Percentiles rank a stretch among this genome's conserved stretches.
phyloP scores from a whole-genome alignment of 495 filamentous ascomycete species.

The Clohesyomyces aquaticus region DNA sequence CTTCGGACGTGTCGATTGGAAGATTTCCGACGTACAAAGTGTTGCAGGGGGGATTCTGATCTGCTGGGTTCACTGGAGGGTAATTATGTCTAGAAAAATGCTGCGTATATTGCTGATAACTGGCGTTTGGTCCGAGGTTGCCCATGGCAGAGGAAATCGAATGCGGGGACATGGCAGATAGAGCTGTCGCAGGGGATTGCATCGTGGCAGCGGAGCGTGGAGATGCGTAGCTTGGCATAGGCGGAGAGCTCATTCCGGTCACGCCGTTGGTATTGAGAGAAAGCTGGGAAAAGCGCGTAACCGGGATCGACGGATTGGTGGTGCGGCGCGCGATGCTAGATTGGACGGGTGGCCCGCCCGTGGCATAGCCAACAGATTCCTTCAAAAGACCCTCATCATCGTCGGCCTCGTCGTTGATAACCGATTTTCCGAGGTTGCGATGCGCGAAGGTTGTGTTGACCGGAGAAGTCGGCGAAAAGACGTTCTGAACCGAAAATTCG shows the following conservation, averaged over 20 bases:
- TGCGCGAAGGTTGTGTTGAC: slow-evolving; percentile 75
- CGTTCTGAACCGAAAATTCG: slow-evolving; percentile 63
- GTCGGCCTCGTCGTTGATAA: slow-evolving; percentile 82
- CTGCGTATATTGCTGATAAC: slow-evolving; percentile 62
- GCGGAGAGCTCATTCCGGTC: slow-evolving; percentile 54
- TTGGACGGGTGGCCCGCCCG: slow-evolving; percentile 65
- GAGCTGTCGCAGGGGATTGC: slow-evolving; percentile 52
- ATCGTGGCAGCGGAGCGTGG: slow-evolving; percentile 53
- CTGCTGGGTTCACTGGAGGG: slow-evolving; percentile 90
- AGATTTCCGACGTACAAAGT: slow-evolving; percentile 97
- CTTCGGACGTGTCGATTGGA: slow-evolving; percentile 90
- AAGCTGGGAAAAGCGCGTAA: slow-evolving; percentile 70
- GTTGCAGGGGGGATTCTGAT: slow-evolving; percentile 97
- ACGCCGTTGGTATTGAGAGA: slow-evolving; percentile 65
- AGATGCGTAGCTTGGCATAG: slow-evolving; percentile 57
- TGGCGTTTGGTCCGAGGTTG: slow-evolving; percentile 51
- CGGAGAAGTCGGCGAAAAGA: slow-evolving; percentile 85
- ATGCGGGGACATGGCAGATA: slow-evolving; percentile 64
- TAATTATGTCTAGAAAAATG: slow-evolving; percentile 71
- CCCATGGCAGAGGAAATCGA: slow-evolving; percentile 51
- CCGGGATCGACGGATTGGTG: slow-evolving; percentile 75
- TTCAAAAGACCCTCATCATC: slow-evolving; percentile 85
- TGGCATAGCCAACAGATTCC: slow-evolving; percentile 81
- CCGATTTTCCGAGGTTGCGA: slow-evolving; percentile 74
- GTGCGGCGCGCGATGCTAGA: slow-evolving; percentile 61